Conservation (phyloP, 305 asterid species). For the Fraxinus nigra region DNA sequence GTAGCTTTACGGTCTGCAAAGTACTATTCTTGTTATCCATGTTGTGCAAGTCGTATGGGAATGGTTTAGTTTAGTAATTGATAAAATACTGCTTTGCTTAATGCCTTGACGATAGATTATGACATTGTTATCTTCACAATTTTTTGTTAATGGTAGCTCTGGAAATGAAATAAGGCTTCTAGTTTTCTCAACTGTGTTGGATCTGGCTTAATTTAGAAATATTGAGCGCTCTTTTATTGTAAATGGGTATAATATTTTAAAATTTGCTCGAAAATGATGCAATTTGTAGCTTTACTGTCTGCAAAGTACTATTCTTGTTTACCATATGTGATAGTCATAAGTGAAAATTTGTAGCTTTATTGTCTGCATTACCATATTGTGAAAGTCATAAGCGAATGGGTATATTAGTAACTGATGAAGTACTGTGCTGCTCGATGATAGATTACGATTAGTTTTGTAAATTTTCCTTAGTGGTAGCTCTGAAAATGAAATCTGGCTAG, state of each 20-base stretch:
- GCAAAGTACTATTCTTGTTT: neutral
- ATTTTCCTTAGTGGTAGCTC: neutral
- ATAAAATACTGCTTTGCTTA: neutral
- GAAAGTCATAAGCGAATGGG: neutral
- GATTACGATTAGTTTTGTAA: neutral
- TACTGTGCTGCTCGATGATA: neutral
- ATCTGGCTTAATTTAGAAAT: neutral
- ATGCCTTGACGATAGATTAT: neutral
- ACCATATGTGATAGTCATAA: neutral
- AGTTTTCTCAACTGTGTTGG: neutral
- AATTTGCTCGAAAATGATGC: neutral
- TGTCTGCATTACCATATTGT: neutral
- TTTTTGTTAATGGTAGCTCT: neutral
- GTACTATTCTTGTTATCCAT: neutral
- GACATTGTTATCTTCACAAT: neutral
- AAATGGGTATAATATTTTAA: neutral
- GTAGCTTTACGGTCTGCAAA: neutral
- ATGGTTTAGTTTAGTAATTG: neutral
- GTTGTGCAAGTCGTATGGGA: neutral
- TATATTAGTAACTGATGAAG: neutral
- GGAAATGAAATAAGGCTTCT: neutral
- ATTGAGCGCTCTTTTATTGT: neutral
- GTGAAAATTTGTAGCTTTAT: neutral
- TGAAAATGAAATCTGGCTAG: neutral
- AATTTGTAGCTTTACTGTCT: neutral